Evolutionary conservation across 2,329 filamentous ascomycete species (phyloP).

Genomic region (Epichloe gansuensis): DNA sequence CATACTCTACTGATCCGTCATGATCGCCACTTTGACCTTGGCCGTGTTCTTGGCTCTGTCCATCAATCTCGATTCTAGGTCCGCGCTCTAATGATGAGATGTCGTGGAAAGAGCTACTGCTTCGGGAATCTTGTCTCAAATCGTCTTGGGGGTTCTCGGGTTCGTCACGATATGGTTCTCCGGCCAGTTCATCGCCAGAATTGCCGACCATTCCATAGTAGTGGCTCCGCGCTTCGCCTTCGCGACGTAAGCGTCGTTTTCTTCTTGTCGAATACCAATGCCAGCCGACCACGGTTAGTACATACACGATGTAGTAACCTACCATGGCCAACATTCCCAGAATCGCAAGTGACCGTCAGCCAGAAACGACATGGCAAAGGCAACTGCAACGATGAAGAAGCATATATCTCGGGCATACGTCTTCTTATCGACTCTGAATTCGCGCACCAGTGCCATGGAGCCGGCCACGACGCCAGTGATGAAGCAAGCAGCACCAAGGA

Average conservation of each 20-base stretch:
- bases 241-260: constrained; percentile 47
- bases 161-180: constrained; percentile 52
- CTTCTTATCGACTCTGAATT: constrained; percentile 80
- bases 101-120: constrained; percentile 17
- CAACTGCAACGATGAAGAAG: constrained; percentile 81
- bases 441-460: constrained; percentile 92
- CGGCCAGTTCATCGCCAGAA: constrained; percentile 39
- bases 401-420: constrained; percentile 85
- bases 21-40: constrained; percentile 23
- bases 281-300: constrained; percentile 77
- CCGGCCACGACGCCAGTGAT: constrained; percentile 94
- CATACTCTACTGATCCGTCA: constrained; percentile 27
- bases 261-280: constrained; percentile 70
- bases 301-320: constrained; percentile 80
- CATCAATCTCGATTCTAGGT: constrained; percentile 35
- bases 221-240: constrained; percentile 62
- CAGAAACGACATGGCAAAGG: constrained; percentile 78
- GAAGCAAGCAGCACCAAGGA: constrained; percentile 90
- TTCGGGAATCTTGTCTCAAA: constrained; percentile 8
- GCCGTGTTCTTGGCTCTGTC: constrained; percentile 18
- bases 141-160: constrained; percentile 24
- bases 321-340: constrained; percentile 94
- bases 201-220: constrained; percentile 46
- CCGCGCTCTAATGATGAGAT: constrained; percentile 32
- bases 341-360: constrained; percentile 71